Evolutionary conservation across 73 alveolate genomes (phyloP), one percentile per base, ranked within the genome.

Genomic region (Blepharisma japonicum): DNA sequence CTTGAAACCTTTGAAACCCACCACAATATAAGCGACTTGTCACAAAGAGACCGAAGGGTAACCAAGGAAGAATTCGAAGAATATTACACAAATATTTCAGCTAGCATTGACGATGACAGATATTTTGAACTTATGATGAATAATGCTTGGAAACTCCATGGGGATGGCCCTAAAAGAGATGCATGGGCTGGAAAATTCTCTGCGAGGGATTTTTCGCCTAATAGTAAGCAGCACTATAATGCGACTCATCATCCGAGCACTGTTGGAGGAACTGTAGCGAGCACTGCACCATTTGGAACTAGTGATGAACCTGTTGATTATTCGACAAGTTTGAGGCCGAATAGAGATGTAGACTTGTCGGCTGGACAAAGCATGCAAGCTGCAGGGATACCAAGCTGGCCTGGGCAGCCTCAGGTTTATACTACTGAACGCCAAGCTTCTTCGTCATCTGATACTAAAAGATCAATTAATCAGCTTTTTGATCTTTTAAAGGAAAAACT

Each of bases 401-500:
- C 55, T 39, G 42, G 42, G 3, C 42, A 32, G 42, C 42, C 42
- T 32, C 42, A 32, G 42, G 42, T 32, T 32, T 32, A 32, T 32
- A 32, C 42, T 0, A 32, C 42, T 32, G 42, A 32, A 32, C 42
- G 42, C 42, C 42, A 32, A 32, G 42, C 42, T 32, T 32, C 42
- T 70, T 11, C 80, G 11, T 7, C 32, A 39, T 20, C 66, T 18
- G 4, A 0, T 51, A 11, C 66, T 14, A 18, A 18, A 51, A 18
- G 66, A 51, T 18, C 66, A 2, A 18, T 51, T 1, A 18, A 88
- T 9, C 77, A 61, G 7, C 88, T 87, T 27, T 61, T 87, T 18
- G 71, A 87, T 6, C 25, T 71, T 42, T 85, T 90, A 79, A 87
- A 92, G 70, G 91, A 87, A 66, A 90, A 85, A 83, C 74, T 93